Base-by-base conservation (phyloP, 1,139 yeast species). In the Scheffersomyces lignicola region DNA sequence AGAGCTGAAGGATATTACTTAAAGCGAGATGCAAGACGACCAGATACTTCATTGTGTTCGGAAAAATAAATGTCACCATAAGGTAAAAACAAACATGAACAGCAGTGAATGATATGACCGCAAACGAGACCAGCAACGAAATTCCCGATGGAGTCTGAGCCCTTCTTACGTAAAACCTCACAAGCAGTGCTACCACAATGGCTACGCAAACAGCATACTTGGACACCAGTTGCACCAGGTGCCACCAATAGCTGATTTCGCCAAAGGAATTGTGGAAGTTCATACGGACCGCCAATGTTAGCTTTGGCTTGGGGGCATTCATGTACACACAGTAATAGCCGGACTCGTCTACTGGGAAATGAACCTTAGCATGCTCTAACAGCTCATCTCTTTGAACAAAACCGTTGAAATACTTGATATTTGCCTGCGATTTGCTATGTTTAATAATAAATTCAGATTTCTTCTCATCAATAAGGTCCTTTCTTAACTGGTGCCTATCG, bases 231-330 rank as follows among this genome's bases (percentile, higher is more conserved):
- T n/a, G 24, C 18, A 20, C 9, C 9, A 20, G 8, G 23, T 20
- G n/a, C n/a, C 23, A 8, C 23, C 23, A 20, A 20, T 20, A 9
- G 23, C 23, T 20, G 8, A 20, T 9, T 9, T 20, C n/a, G 10
- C 23, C 23, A 20, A 20, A 20, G 8, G 23, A 20, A 20, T 20
- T 20, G 23, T 20, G 23, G n/a, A 20, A 20, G n/a, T 20, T 20
- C 9, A 20, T 9, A 9, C n/a, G 8, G 23, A 20, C n/a, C 8
- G 8, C 23, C 23, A 9, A 9, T 9, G 8, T 9, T 8, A 20
- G 8, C n/a, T 20, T 20, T 20, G n/a, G n/a, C 8, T n/a, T 20
- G 23, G 23, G 23, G n/a, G 23, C n/a, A n/a, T n/a, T n/a, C 23
- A 20, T 20, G n/a, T 20, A 20, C 8, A 20, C 23, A 20, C 23